Conservation (phyloP, 176 grass and related monocot genomes). For the Cymbopogon citratus region DNA sequence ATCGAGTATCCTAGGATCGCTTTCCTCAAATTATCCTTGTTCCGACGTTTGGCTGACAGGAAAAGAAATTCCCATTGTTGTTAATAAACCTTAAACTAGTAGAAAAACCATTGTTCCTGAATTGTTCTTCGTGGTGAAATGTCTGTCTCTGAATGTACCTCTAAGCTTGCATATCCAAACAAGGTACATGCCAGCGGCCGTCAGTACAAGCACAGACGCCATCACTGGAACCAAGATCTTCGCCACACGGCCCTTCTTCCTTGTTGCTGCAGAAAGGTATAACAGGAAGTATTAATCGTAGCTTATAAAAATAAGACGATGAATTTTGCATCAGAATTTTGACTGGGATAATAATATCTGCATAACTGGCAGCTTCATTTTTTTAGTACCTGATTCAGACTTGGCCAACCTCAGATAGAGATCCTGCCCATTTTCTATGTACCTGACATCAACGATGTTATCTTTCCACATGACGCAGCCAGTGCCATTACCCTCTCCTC, state of each 20-base stretch:
- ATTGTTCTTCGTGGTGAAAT: background rate
- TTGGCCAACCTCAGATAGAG: background rate
- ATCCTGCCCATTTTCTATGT: conserved; percentile 16
- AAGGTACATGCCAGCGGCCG: background rate
- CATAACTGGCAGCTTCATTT: background rate
- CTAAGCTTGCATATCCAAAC: background rate
- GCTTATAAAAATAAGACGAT: background rate
- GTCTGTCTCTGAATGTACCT: background rate
- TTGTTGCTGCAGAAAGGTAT: background rate
- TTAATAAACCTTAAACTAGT: too few species aligned
- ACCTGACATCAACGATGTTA: conserved; percentile 1
- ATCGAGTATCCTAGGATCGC: too few species aligned
- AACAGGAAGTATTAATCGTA: background rate
- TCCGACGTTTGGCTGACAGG: too few species aligned
- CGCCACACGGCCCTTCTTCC: background rate
- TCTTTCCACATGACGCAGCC: background rate
- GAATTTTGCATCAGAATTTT: background rate
- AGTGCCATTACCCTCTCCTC: background rate
- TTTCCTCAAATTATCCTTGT: too few species aligned
- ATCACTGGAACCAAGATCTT: background rate
- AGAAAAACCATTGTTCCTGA: background rate
- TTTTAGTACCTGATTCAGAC: background rate
- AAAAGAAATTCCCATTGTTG: too few species aligned
- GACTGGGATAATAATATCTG: background rate
- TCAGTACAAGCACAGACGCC: background rate